phyloP scores from a whole-genome alignment of 164 flowering plant genomes.

The Paratinospora sagittata region DNA sequence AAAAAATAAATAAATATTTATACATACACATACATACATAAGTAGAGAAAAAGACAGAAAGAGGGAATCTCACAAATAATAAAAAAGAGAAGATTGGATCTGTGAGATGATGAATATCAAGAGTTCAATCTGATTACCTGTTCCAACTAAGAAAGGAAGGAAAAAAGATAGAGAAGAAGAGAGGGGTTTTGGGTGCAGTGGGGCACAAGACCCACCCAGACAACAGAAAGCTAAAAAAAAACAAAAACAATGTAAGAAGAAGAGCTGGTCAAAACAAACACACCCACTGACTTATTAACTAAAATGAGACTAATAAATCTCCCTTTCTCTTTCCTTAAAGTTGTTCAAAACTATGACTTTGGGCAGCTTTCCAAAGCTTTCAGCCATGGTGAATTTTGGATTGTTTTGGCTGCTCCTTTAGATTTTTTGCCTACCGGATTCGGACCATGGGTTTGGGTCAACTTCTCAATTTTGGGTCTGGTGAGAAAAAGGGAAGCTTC shows the following conservation, averaged over 20 bases:
- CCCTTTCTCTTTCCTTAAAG: slow-evolving; percentile 2
- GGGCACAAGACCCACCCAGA: too few relatives aligned
- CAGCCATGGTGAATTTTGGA: too few relatives aligned
- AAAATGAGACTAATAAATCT: not conserved
- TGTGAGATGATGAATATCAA: slow-evolving; percentile 5
- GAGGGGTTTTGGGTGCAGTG: not conserved
- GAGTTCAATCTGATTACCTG: not conserved
- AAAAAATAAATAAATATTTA: not conserved
- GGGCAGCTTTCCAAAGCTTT: not conserved
- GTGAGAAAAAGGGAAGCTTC: too few relatives aligned
- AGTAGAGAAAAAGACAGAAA: slow-evolving; percentile 1
- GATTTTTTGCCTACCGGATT: too few relatives aligned
- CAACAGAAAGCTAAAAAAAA: not conserved
- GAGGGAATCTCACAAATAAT: slow-evolving; percentile 7
- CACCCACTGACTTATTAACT: slow-evolving; percentile 8
- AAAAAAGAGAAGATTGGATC: slow-evolving; percentile 8
- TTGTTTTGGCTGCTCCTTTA: too few relatives aligned
- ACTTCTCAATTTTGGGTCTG: too few relatives aligned
- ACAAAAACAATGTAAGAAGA: not conserved
- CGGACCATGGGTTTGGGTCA: too few relatives aligned
- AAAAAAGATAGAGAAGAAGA: not conserved
- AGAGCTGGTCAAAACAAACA: slow-evolving; percentile 9
- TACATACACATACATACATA: not conserved
- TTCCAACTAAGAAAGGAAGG: not conserved
- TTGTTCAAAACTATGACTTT: not conserved